Evolutionary conservation across 495 filamentous ascomycete genomes (phyloP), one percentile per base, ranked within the genome.

Genomic region (Aspergillus avenaceus): DNA sequence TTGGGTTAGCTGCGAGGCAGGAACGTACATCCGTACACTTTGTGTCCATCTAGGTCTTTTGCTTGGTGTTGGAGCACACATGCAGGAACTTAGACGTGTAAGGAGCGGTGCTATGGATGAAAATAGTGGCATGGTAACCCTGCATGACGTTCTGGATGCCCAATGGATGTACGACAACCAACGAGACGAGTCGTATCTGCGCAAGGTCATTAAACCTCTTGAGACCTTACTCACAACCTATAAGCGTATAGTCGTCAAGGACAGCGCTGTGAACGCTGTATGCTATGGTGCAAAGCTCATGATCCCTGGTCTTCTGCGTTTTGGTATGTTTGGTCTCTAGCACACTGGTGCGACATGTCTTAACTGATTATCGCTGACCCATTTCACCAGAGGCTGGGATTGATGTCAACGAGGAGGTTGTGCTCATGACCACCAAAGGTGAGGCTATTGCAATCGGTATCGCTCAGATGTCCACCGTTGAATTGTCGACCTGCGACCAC

Each of bases 271-370:
- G 44, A 96, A 93, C 63, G 92, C 93, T 34, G 87, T 98, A 25
- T 96, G 91, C 81, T 96, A 97, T 69, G 93, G 93, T 65, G 93
- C 95, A 13, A 97, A 96, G 76, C 79, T 98, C 34, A 97, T 97
- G 93, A 86, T 96, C 67, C 92, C 91, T 24, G 93, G 93, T 67
- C 77, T 98, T 38, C 73, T 97, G 34, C 83, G 93, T 61, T 97
- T 90, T 69, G 87, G 84, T 89, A 76, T 24, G 46, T 18, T 49
- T 4, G 24, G n/a, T 24, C n/a, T 29, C 22, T 7, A 14, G n/a
- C 21, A 22, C 13, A 22, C 32, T 54, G 16, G 5, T 36, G n/a
- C 3, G 3, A 8, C 3, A 19, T 21, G 21, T 38, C 6, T 3
- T 16, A 8, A 18, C 14, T 21, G 6, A 8, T 32, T n/a, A n/a